Evolutionary conservation across 495 filamentous ascomycete genomes (phyloP), one percentile per base, ranked within the genome.

Genomic region (Aspergillus asperescens): DNA sequence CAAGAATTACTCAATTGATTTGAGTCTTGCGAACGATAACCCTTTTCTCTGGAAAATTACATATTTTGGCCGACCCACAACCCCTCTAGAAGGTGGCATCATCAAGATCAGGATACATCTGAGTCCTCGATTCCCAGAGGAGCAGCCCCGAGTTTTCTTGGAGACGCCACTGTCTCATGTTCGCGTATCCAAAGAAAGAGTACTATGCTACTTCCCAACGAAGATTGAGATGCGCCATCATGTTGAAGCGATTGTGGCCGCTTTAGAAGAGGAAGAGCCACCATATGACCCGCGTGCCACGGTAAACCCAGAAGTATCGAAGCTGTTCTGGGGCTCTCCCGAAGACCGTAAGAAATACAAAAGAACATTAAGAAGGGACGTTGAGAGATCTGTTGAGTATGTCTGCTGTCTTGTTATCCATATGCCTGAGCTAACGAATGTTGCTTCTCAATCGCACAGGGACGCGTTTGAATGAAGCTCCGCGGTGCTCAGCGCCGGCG

Each of bases 21-120:
- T 97, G 42, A 81, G 84, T 41, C 72, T 98, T 8, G 79, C 83
- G 6, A 80, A 84, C 78, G 64, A 55, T 38, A 80, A 74, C 48
- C 74, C 69, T 5, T 76, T 86, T 61, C 52, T 79, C 1, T 83
- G 78, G 82, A 59, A 64, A 29, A 54, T 88, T 40, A 91, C 87
- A 0, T 90, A 95, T 66, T 93, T 96, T 62, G 93, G 93, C 29
- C 81, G 86, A 43, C 88, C 92, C 1, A 94, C 93, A 87, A 95
- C 92, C 0, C 88, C 90, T 56, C 78, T 96, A 4, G 94, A 97
- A 53, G 93, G 93, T 5, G 93, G 93, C 5, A 77, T 97, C 47
- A 91, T 96, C 72, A 79, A 78, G 48, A 84, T 96, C 60, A 84
- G 77, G 57, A 76, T 97, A 24, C 77, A 74, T 58, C 83, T 97